Base-by-base conservation (phyloP, 768 basidiomycete genomes). In the Mycena alexandri region DNA sequence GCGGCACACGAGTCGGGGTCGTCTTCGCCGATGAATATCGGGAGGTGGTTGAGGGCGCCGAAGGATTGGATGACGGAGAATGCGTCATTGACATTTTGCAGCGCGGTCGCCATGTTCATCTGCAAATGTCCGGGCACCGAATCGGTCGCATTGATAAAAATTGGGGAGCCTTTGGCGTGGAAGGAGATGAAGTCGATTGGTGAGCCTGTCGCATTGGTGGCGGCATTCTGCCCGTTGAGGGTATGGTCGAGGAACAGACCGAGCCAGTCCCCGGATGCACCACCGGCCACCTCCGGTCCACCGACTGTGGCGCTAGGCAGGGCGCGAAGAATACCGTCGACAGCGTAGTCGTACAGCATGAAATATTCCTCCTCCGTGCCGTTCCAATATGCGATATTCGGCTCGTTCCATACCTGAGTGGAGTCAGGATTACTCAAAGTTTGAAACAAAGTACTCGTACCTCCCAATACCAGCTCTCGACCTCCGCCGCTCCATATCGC, bases 331-430 rank as follows among this genome's bases (percentile, higher is more conserved):
- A 69, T 62, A 58, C 68, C 68, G 41, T 69, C 53, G 50, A 69
- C 68, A 24, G 68, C 61, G n/a, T 65, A 61, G 57, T 69, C 68
- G 57, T 69, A 69, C 21, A 69, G 58, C 57, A 63, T 69, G 68
- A 69, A 69, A 55, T 69, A 69, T 38, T 69, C 56, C 46, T 69
- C 68, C 53, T 69, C 56, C 52, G 68, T 69, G 34, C 68, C 63
- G 63, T 69, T 69, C 68, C 68, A 69, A 50, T 69, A 69, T 36
- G 68, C 56, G 47, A 69, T 69, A 55, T 69, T 69, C 19, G 68
- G 68, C 36, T 69, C 68, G 62, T 69, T 69, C 68, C 68, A 69
- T 65, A 69, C 68, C 68, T 69, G 29, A 3, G 50, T 22, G 42
- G 48, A 56, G 57, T 62, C 60, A 62, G 46, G 60, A 48, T 61